Percentiles rank a stretch among this genome's conserved stretches.
phyloP scores from a whole-genome alignment of 2,329 filamentous ascomycete species.

The Annulohypoxylon truncatum region DNA sequence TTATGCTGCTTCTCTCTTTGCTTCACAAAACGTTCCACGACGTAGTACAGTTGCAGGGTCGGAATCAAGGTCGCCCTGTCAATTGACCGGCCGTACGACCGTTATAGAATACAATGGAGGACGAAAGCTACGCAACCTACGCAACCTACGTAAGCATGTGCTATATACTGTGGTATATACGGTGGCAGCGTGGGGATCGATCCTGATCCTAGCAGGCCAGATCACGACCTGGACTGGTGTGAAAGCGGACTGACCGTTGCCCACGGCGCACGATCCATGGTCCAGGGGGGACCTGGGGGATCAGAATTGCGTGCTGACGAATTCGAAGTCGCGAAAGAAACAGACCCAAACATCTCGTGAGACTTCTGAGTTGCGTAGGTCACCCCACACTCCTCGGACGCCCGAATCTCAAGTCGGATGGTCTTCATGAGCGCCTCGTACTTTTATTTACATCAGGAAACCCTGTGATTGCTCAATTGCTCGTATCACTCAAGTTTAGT shows the following conservation, averaged over 20 bases:
- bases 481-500: slow-evolving; percentile 43
- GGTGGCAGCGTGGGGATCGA: slow-evolving; percentile 18
- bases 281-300: slow-evolving; percentile 7
- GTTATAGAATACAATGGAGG: slow-evolving; percentile 2
- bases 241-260: slow-evolving; percentile 26
- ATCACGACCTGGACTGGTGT: slow-evolving; percentile 19
- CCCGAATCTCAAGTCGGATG: slow-evolving; percentile 38
- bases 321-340: slow-evolving; percentile 18
- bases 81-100: slow-evolving; percentile 14
- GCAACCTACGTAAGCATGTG: slow-evolving; percentile 29
- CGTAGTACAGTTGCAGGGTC: slow-evolving; percentile 22
- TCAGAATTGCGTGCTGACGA: slow-evolving; percentile 24
- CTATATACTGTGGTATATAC: slow-evolving; percentile 7
- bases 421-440: slow-evolving; percentile 35
- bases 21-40: slow-evolving; percentile 14
- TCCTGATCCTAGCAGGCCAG: slow-evolving; percentile 4
- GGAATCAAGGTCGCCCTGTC: slow-evolving; percentile 21
- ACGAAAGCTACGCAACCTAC: slow-evolving; percentile 26
- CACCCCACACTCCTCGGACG: slow-evolving; percentile 37
- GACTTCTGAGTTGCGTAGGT: slow-evolving; percentile 28
- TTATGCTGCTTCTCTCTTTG: not conserved
- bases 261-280: slow-evolving; percentile 4
- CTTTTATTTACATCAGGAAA: slow-evolving; percentile 37
- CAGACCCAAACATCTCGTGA: slow-evolving; percentile 33
- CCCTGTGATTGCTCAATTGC: slow-evolving; percentile 46